A percentile compares a stretch with the other conserved stretches of the same genome.
phyloP scores from a whole-genome alignment of 441 rosid species.

The Adansonia rubrostipa region DNA sequence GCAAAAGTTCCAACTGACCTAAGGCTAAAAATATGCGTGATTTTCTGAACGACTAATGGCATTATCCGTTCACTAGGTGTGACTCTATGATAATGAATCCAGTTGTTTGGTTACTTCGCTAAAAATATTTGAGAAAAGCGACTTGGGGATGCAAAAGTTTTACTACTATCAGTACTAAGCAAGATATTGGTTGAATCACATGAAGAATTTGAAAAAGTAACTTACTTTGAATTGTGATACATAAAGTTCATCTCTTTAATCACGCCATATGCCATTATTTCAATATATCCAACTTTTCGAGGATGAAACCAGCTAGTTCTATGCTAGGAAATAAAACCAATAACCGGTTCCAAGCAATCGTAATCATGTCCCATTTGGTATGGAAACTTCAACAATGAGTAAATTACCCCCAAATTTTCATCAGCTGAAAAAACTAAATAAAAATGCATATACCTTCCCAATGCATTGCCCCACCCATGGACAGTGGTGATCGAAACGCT shows the following conservation, averaged over 20 bases:
- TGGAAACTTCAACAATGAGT: not conserved
- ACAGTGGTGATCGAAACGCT: slow-evolving; percentile 91
- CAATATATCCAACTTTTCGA: not conserved
- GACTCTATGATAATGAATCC: not conserved
- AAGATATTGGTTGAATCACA: not conserved
- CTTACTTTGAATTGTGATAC: not conserved
- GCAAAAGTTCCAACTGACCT: not conserved
- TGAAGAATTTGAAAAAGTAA: not conserved
- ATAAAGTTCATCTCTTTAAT: not conserved
- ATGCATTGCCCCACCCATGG: slow-evolving; percentile 96
- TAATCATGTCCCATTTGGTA: not conserved
- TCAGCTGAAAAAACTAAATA: not conserved
- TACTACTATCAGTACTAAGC: not conserved
- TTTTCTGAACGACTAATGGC: not conserved
- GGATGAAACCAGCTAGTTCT: not conserved
- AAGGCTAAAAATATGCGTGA: not conserved
- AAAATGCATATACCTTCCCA: slow-evolving; percentile 62
- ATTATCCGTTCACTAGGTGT: not conserved
- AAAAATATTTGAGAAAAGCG: too few relatives aligned
- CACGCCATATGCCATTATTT: too few relatives aligned
- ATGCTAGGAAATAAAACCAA: too few relatives aligned
- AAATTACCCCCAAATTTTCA: not conserved
- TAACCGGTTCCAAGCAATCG: too few relatives aligned
- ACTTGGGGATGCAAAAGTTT: too few relatives aligned
- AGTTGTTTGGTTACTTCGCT: not conserved